Evolutionary conservation across 345 rosid species (phyloP), one percentile per base, ranked within the genome.

Genomic region (Raphanus raphanistrum): DNA sequence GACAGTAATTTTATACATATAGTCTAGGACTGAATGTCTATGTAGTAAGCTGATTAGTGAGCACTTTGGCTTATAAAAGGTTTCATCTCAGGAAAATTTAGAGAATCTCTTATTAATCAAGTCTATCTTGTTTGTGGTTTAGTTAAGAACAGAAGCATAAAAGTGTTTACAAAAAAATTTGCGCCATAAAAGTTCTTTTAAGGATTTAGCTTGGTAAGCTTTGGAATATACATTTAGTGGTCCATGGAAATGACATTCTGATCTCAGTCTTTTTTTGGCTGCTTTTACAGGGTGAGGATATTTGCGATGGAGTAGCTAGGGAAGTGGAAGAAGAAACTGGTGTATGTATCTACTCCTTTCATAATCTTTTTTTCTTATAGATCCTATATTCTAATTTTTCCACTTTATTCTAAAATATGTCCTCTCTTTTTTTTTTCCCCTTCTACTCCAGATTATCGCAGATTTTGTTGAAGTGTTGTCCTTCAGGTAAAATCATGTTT

Each of bases 301-400:
- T 92, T 4, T 82, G 78, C 52, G 2, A 38, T 27, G 96, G 90
- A 41, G 91, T 90, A 52, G 66, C 85, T 4, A 82, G 97, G 82
- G 98, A 92, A 81, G 97, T 90, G 15, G 80, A 88, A 76, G 98
- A 94, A 92, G 98, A 92, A 77, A 94, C 96, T 0, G 90, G 90
- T 79, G 98, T 92, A 82, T 81, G 93, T 77, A 6, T 63, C 12
- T 26, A 59, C n/a, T 38, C 12, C 43, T 38, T 38, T 73, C 38
- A 2, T 21, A 38, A 38, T 38, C 43, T 8, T 36, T 36, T 36
- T 25, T 9, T 35, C 12, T 41, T 10, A 8, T 8, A n/a, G 0
- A 32, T 64, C 52, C 0, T 73, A 1, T 54, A 54, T 26, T 15
- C 2, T 35, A 60, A 13, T 12, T 45, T 38, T 58, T 5, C 31